A percentile compares a stretch with the other conserved stretches of the same genome.
Evolutionary conservation across 2,329 filamentous ascomycete species (phyloP).

Genomic region (Endoconidiophora laricicola): DNA sequence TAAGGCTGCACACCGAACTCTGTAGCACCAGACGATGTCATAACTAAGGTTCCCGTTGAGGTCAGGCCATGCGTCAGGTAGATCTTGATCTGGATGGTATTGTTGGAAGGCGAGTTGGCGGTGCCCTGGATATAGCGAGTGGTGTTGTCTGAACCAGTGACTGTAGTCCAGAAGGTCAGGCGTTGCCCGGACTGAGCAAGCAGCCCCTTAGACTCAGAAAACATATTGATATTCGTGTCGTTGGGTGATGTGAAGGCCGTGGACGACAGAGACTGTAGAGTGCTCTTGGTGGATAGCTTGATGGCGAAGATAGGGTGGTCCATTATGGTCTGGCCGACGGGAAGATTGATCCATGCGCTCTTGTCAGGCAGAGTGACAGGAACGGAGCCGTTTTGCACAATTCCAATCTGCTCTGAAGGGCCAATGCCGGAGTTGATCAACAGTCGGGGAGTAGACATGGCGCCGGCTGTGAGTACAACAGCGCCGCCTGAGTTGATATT

Average conservation of each 20-base stretch:
- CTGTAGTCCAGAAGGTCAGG: constrained; percentile 30
- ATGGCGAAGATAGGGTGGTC: constrained; percentile 32
- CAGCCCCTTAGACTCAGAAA: constrained; percentile 22
- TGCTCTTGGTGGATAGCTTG: constrained; percentile 18
- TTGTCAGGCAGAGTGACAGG: constrained; percentile 34
- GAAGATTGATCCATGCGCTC: constrained; percentile 37
- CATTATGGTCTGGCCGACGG: constrained; percentile 41
- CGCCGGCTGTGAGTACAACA: constrained; percentile 39
- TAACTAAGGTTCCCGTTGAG: constrained; percentile 43
- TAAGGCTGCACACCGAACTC: constrained; percentile 44
- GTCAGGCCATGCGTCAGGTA: constrained; percentile 48
- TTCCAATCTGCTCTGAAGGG: constrained; percentile 38
- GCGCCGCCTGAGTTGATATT: constrained; percentile 31
- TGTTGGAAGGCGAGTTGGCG: constrained; percentile 46
- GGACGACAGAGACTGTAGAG: constrained; percentile 14
- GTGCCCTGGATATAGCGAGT: constrained; percentile 36
- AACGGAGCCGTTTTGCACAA: constrained; percentile 33
- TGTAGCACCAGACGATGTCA: constrained; percentile 41
- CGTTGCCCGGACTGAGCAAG: constrained; percentile 30
- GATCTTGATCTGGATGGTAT: constrained; percentile 36
- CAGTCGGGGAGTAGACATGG: constrained; percentile 52
- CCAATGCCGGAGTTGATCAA: constrained; percentile 53
- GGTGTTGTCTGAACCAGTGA: constrained; percentile 29
- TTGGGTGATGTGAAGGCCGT: constrained; percentile 18
- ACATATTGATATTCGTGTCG: constrained; percentile 19